Percentiles rank a stretch among this genome's conserved stretches.
These are phyloP conservation scores for Coemansia interrupta DNA, from an alignment of 192 early-diverging fungal genomes.

Conservation along the genomic window DNA sequence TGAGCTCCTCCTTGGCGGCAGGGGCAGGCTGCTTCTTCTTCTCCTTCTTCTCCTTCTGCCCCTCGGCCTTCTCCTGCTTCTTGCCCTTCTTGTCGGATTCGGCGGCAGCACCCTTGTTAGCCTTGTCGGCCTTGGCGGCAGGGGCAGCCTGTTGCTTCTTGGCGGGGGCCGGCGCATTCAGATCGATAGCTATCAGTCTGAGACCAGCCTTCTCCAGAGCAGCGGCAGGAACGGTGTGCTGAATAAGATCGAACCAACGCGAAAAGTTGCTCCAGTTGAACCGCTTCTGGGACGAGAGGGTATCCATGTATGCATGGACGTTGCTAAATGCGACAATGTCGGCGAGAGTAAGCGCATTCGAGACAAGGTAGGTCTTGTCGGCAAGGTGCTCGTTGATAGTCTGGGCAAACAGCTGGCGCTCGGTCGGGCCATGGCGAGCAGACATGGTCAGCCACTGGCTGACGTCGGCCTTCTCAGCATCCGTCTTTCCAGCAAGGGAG, in stretches of 20 bases:
- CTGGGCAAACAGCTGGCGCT: slow-evolving; percentile 49
- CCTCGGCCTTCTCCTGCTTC: slow-evolving; percentile 54
- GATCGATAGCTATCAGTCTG: slow-evolving; percentile 52
- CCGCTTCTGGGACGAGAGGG: slow-evolving; percentile 57
- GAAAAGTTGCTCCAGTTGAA: slow-evolving; percentile 60
- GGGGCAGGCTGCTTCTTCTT: slow-evolving; percentile 59
- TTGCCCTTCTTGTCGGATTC: slow-evolving; percentile 36
- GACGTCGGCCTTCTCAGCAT: slow-evolving; percentile 41
- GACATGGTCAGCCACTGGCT: slow-evolving; percentile 57
- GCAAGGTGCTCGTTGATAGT: slow-evolving; percentile 63
- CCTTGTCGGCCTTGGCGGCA: slow-evolving; percentile 27
- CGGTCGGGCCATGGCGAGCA: slow-evolving; percentile 35
- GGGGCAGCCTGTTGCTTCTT: slow-evolving; percentile 51
- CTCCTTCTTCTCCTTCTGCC: slow-evolving; percentile 35
- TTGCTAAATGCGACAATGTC: slow-evolving; percentile 69
- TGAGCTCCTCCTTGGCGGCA: slow-evolving; percentile 40
- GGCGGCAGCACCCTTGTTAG: slow-evolving; percentile 7
- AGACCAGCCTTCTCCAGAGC: slow-evolving; percentile 51
- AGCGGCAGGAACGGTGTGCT: slow-evolving; percentile 57
- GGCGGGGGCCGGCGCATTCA: slow-evolving; percentile 48
- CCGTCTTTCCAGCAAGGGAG: slow-evolving; percentile 32
- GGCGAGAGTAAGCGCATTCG: slow-evolving; percentile 61
- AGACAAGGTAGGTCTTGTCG: slow-evolving; percentile 63
- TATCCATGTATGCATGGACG: slow-evolving; percentile 56
- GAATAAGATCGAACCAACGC: slow-evolving; percentile 78